Evolutionary conservation across 106 monocot species (phyloP).

Genomic region (Posidonia australis): DNA sequence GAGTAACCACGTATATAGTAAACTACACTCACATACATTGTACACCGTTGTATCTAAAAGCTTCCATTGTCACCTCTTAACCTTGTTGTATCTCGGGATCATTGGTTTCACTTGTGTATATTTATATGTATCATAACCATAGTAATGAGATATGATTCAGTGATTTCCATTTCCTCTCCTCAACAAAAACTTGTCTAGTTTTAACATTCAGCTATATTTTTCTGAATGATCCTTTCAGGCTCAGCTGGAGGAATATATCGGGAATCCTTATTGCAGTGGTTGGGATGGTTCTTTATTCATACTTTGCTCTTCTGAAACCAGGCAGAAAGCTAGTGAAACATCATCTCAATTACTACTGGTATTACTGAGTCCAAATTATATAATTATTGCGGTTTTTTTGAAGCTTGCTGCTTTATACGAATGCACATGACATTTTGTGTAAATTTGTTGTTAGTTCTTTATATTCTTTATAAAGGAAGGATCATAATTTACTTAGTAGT

Average conservation of each 20-base stretch:
- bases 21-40: too few species aligned
- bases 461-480: too few species aligned
- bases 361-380: background rate
- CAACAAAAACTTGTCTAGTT: conserved; percentile 92
- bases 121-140: too few species aligned
- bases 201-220: conserved; percentile 80
- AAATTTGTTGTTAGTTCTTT: too few species aligned
- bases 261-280: conserved; percentile 68
- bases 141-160: too few species aligned
- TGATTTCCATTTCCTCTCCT: too few species aligned
- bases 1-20: too few species aligned
- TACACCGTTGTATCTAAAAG: too few species aligned
- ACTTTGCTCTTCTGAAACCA: conserved; percentile 54
- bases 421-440: background rate
- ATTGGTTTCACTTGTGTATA: too few species aligned
- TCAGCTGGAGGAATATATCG: conserved; percentile 77
- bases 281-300: conserved; percentile 86
- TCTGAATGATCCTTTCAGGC: conserved; percentile 86
- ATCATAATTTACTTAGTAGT: too few species aligned
- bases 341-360: conserved; percentile 44
- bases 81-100: too few species aligned
- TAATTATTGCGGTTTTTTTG: background rate
- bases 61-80: too few species aligned
- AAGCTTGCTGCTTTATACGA: background rate
- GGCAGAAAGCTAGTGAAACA: conserved; percentile 59